Percentiles rank a stretch among this genome's conserved stretches.
phyloP scores from a whole-genome alignment of 2,329 filamentous ascomycete genomes.

The Aspergillus ochraceoroseus region DNA sequence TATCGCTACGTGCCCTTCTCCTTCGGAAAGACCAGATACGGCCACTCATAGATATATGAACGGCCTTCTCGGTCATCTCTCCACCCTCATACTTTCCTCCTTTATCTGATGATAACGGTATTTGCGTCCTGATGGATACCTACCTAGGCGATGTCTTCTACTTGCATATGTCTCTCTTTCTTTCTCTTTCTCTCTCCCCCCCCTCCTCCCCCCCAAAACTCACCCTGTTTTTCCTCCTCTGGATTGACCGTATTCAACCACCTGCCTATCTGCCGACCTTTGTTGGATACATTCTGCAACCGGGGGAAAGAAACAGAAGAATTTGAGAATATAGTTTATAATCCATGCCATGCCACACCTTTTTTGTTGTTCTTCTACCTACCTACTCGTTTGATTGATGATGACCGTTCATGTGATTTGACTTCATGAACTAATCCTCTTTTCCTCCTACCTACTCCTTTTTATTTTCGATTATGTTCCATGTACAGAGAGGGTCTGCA shows the following conservation, averaged over 20 bases:
- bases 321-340: slow-evolving; percentile 7
- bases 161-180: not conserved
- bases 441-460: no score
- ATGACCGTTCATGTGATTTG: slow-evolving; percentile 4
- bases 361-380: not conserved
- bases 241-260: no score
- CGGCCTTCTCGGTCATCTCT: slow-evolving; percentile 12
- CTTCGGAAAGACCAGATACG: slow-evolving; percentile 80
- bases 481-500: slow-evolving; percentile 7
- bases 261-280: slow-evolving; percentile 1
- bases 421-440: not conserved
- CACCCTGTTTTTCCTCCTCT: no score
- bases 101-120: slow-evolving; percentile 10
- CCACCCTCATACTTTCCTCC: not conserved
- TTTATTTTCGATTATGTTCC: not conserved
- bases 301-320: not conserved
- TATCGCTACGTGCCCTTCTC: slow-evolving; percentile 96
- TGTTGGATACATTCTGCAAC: not conserved
- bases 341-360: not conserved
- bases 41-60: slow-evolving; percentile 30
- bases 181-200: not conserved
- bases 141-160: not conserved
- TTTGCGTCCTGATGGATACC: slow-evolving; percentile 3
- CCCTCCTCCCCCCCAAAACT: not conserved
- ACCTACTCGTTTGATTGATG: slow-evolving; percentile 5